phyloP scores from a whole-genome alignment of 345 rosid species.

The Eucalyptus marginata region DNA sequence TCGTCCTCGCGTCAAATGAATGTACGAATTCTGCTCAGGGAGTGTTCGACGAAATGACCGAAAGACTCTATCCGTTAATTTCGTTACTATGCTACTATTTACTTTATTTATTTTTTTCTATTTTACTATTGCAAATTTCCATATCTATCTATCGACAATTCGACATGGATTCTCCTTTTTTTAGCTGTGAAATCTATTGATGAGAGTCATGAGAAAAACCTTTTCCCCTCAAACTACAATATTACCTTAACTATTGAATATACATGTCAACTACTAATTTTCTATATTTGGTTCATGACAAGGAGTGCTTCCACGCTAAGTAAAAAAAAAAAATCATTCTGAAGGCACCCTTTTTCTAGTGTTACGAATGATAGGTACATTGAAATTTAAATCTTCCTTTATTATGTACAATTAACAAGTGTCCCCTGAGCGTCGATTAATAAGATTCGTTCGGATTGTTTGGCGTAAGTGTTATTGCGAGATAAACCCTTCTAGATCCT shows the following conservation, averaged over 20 bases:
- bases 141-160: not conserved
- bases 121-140: not conserved
- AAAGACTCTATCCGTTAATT: too few species aligned
- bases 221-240: not conserved
- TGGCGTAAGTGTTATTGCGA: not conserved
- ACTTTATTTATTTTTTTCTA: accelerated
- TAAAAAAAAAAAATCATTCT: not conserved
- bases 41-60: too few species aligned
- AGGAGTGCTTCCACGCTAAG: not conserved
- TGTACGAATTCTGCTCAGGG: too few species aligned
- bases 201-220: not conserved
- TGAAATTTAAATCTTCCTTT: not conserved
- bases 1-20: too few species aligned
- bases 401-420: not conserved
- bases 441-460: not conserved
- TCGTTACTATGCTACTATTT: not conserved
- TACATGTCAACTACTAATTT: not conserved
- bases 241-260: not conserved
- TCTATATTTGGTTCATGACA: not conserved
- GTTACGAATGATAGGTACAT: not conserved
- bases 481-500: not conserved
- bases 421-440: accelerated
- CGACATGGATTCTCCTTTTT: not conserved
- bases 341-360: not conserved
- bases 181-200: not conserved